Percentiles rank a stretch among this genome's conserved stretches.
phyloP scores from a whole-genome alignment of 208 protist species.

The Leishmania guyanensis region DNA sequence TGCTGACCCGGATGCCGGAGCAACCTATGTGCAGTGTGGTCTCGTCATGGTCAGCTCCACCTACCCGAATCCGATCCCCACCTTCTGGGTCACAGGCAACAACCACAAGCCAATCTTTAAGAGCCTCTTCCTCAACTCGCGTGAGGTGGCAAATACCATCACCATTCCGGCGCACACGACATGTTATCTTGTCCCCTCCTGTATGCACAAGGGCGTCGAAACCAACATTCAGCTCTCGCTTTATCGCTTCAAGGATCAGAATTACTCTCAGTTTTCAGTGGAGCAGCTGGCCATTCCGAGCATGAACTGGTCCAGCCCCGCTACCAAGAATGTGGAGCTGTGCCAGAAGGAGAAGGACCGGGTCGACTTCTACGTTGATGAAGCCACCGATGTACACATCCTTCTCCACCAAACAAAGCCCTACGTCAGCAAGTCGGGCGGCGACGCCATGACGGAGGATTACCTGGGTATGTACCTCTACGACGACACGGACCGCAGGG shows the following conservation, averaged over 20 bases:
- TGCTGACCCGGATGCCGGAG: conserved; percentile 34
- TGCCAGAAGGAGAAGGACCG: conserved; percentile 57
- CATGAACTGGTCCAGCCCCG: conserved; percentile 46
- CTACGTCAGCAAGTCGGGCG: conserved; percentile 35
- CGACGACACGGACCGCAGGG: conserved; percentile 53
- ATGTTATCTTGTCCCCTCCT: conserved; percentile 76
- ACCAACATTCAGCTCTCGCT: conserved; percentile 50
- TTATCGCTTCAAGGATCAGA: conserved; percentile 46
- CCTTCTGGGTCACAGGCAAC: conserved; percentile 69
- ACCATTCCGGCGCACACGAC: conserved; percentile 58
- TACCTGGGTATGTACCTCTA: conserved; percentile 89
- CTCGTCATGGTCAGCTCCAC: conserved; percentile 47
- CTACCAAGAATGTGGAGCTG: conserved; percentile 40
- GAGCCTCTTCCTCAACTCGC: conserved; percentile 80
- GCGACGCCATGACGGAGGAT: conserved; percentile 77
- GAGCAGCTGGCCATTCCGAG: conserved; percentile 38
- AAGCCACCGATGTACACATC: conserved; percentile 67
- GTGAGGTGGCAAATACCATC: conserved; percentile 66
- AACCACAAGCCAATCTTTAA: conserved; percentile 65
- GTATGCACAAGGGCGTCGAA: conserved; percentile 58
- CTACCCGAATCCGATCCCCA: conserved; percentile 42
- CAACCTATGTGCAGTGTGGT: conserved; percentile 70
- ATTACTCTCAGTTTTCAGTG: conserved; percentile 50
- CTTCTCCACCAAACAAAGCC: conserved; percentile 71
- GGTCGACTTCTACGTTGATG: conserved; percentile 83